Conservation (phyloP, 1,139 yeast genomes). For the Diutina ranongensis region DNA sequence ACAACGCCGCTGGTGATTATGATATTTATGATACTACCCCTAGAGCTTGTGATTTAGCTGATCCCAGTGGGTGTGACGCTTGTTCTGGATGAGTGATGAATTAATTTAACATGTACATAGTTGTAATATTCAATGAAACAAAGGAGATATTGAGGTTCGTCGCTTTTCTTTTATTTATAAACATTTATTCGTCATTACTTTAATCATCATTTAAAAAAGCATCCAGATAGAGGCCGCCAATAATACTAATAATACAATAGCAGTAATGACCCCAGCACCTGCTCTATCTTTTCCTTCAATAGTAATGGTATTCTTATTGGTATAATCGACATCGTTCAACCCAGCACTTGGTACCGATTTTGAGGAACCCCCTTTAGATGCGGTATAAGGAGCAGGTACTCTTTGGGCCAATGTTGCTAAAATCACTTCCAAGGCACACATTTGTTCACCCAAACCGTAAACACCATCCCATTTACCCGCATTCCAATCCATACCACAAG, state of each 20-base stretch:
- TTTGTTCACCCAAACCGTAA: conserved; percentile 92
- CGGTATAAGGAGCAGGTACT: conserved; percentile 1
- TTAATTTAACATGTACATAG: too few relatives aligned
- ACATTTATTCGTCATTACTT: background rate
- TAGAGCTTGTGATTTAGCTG: conserved; percentile 8
- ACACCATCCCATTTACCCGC: conserved; percentile 51
- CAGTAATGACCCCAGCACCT: conserved; percentile 84
- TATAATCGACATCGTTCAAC: background rate
- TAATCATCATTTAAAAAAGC: conserved; percentile 23
- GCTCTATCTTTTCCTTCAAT: conserved; percentile 60
- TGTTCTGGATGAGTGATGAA: conserved; percentile 11
- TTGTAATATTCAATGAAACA: too few relatives aligned
- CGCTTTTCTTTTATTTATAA: too few relatives aligned
- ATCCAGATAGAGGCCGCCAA: conserved; percentile 69
- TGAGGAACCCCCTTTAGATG: background rate
- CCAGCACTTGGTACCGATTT: background rate
- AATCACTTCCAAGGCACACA: conserved; percentile 73
- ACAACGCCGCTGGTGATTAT: background rate
- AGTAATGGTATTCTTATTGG: conserved; percentile 18
- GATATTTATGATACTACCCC: conserved; percentile 10
- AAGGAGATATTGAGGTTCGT: too few relatives aligned
- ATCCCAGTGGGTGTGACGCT: conserved; percentile 9
- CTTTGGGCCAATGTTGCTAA: conserved; percentile 5
- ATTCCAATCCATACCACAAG: conserved; percentile 83
- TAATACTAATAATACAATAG: conserved; percentile 53